A percentile compares a stretch with the other conserved stretches of the same genome.
Conservation (phyloP, 257 asterid species). For the Fraxinus quadrangulata region DNA sequence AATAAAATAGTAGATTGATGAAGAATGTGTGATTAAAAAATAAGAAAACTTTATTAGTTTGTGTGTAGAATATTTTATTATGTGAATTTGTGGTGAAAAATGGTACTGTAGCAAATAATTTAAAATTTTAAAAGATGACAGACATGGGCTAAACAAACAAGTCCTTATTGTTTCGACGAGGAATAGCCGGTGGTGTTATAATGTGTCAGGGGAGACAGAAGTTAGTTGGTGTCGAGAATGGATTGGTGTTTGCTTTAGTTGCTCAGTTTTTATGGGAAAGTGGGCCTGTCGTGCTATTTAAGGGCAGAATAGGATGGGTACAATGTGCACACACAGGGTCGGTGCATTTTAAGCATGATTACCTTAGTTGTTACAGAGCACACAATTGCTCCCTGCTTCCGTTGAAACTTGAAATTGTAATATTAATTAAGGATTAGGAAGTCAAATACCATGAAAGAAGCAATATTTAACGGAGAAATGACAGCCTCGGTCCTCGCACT, state of each 20-base stretch:
- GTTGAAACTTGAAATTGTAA: no score
- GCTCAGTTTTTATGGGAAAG: constrained; percentile 51
- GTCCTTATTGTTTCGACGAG: constrained; percentile 40
- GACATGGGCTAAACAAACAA: constrained; percentile 10
- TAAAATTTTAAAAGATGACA: no score
- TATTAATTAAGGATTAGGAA: no score
- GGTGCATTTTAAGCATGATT: constrained; percentile 27
- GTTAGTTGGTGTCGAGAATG: constrained; percentile 28
- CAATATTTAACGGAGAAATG: no score
- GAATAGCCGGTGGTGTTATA: constrained; percentile 39
- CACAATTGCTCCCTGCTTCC: not conserved
- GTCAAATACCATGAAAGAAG: no score
- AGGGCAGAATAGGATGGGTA: constrained; percentile 53
- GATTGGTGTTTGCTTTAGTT: constrained; percentile 44
- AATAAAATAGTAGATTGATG: no score
- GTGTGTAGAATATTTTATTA: no score
- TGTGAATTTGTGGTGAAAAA: no score
- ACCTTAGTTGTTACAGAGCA: not conserved
- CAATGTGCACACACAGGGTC: constrained; percentile 13
- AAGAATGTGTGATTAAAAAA: no score
- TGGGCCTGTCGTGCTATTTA: constrained; percentile 62
- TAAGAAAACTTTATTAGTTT: no score
- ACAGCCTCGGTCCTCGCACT: no score
- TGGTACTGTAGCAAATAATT: no score
- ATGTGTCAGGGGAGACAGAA: constrained; percentile 42